A percentile compares a stretch with the other conserved stretches of the same genome.
phyloP scores from a whole-genome alignment of 108 stramenopile species.

The Tribonema minus region DNA sequence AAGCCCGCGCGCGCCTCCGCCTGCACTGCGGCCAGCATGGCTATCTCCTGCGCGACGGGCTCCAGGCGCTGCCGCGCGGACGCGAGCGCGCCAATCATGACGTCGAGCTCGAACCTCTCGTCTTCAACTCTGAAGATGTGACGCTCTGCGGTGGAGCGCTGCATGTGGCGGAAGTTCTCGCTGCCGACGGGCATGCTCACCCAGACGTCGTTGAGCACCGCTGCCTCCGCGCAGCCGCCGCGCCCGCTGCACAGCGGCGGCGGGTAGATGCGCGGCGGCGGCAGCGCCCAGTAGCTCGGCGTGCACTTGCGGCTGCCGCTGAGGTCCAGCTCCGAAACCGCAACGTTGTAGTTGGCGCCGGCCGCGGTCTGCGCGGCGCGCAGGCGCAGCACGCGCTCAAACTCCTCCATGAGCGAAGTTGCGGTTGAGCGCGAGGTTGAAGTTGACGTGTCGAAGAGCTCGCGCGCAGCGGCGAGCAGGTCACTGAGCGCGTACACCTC shows the following conservation, averaged over 20 bases:
- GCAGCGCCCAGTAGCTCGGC: neutral
- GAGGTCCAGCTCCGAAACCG: too few relatives aligned
- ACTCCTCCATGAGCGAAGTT: too few relatives aligned
- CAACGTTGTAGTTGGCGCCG: too few relatives aligned
- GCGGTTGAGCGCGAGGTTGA: too few relatives aligned
- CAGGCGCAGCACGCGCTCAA: too few relatives aligned
- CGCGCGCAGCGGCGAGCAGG: neutral
- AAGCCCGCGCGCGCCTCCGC: neutral
- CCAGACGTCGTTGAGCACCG: constrained; percentile 91
- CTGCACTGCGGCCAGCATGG: constrained; percentile 33
- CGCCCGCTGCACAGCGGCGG: constrained; percentile 82
- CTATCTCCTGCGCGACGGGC: constrained; percentile 86
- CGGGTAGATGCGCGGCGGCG: constrained; percentile 61
- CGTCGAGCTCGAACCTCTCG: constrained; percentile 97
- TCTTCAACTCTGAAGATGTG: constrained; percentile 91
- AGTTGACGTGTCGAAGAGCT: too few relatives aligned
- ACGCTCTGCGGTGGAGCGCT: constrained; percentile 89
- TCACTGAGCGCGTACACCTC: neutral
- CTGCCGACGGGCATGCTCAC: constrained; percentile 89
- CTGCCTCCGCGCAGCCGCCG: constrained; percentile 66
- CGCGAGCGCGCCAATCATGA: constrained; percentile 88
- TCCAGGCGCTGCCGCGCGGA: constrained; percentile 76
- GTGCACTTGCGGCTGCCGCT: neutral
- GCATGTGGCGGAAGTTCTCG: constrained; percentile 95
- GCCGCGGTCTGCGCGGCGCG: too few relatives aligned